These are phyloP conservation scores for Kokia cookei DNA, from an alignment of 441 rosid species.

Conservation along the genomic window DNA sequence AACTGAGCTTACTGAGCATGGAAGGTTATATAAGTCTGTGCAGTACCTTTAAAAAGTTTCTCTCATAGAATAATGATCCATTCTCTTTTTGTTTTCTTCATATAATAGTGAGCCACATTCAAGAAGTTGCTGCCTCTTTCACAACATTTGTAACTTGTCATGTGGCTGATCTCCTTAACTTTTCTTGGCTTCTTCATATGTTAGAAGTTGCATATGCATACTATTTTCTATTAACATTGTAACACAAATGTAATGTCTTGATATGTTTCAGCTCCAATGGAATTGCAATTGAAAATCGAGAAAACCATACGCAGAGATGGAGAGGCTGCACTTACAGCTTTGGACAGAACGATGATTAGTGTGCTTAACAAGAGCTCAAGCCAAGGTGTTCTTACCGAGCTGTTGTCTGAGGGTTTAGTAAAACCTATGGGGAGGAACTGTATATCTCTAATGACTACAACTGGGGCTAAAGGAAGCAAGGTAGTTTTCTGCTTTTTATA, in stretches of 20 bases:
- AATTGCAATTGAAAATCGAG: slow-evolving; percentile 67
- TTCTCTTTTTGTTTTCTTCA: background rate
- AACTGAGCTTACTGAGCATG: background rate
- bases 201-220: background rate
- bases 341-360: slow-evolving; percentile 76
- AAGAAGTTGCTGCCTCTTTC: background rate
- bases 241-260: background rate
- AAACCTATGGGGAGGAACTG: slow-evolving; percentile 92
- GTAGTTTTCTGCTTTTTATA: slow-evolving; percentile 34
- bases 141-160: background rate
- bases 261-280: slow-evolving; percentile 31
- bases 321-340: slow-evolving; percentile 66
- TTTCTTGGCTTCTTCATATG: background rate
- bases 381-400: slow-evolving; percentile 58
- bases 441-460: slow-evolving; percentile 91
- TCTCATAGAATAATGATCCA: background rate
- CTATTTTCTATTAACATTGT: background rate
- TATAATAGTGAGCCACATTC: background rate
- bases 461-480: slow-evolving; percentile 99
- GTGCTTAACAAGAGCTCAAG: slow-evolving; percentile 76
- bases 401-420: slow-evolving; percentile 81
- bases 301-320: slow-evolving; percentile 72
- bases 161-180: background rate
- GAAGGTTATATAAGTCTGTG: background rate
- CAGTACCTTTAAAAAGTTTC: background rate